Base-by-base conservation (phyloP, 371 early-diverging fungal genomes). In the Syncephalastrum sp. region DNA sequence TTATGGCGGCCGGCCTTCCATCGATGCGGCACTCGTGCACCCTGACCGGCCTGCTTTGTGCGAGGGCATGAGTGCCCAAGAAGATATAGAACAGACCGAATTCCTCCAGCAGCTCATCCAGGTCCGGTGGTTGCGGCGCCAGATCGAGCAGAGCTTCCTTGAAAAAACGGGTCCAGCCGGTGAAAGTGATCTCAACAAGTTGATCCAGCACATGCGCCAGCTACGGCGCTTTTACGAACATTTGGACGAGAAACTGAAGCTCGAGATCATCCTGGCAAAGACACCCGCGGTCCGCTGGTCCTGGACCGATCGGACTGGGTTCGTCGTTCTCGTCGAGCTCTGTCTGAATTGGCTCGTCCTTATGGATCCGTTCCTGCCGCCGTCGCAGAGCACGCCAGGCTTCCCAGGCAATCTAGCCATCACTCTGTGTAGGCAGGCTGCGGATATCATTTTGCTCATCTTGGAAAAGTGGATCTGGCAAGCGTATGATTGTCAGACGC, bases 321-420 rank as follows among this genome's bases (percentile, higher is more conserved):
- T 42, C 45, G 60, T 60, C 49, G 23, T 60, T 0, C 43, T 65
- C 17, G 29, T 65, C 17, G 65, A 65, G 25, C 57, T 57, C 48
- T 60, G 54, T 15, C 46, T 64, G 56, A 64, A 64, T 25, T 64
- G 64, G 64, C 47, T 65, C 5, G 50, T 65, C 4, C 27, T 65
- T 1, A 54, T 60, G 53, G 57, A 60, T 46, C 54, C 47, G 3
- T 50, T 65, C 42, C 27, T 65, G 19, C 60, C 57, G 10, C 38
- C 38, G 2, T 33, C 38, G 12, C 38, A 33, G 38, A 21, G 45
- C 3, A 24, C 47, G 7, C 52, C 52, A 7, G 57, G 54, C 29
- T 64, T 64, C 17, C 64, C 64, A 10, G 59, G 50, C 13, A 59
- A 59, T 38, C 54, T 65, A 19, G 60, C 65, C 12, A 23, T 65